These are phyloP conservation scores for Aspergillus sclerotialis DNA, from an alignment of 2,329 filamentous ascomycete genomes.

Conservation along the genomic window DNA sequence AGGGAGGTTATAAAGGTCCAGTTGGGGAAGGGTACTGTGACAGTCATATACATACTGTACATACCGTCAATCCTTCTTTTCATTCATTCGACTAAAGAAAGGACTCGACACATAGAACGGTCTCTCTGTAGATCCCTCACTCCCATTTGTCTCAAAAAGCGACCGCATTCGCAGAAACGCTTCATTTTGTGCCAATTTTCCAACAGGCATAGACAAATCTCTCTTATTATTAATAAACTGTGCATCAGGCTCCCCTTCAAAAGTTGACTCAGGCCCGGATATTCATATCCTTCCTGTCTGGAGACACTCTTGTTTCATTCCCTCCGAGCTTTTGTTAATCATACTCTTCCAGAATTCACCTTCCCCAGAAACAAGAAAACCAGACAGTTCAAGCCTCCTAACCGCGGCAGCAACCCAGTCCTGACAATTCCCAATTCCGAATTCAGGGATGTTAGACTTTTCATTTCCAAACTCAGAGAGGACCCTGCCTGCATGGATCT, in stretches of 20 bases:
- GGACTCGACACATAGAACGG: constrained; percentile 14
- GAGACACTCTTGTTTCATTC: constrained; percentile 9
- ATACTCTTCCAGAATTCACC: constrained; percentile 11
- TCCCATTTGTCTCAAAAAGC: constrained; percentile 3
- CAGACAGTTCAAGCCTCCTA: constrained; percentile 3
- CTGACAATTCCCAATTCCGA: constrained; percentile 10
- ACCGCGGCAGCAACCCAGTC: constrained; percentile 11
- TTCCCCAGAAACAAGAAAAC: constrained; percentile 6
- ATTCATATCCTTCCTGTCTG: constrained; percentile 7
- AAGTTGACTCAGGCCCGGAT: constrained; percentile 4
- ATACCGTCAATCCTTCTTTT: neutral
- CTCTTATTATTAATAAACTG: constrained; percentile 6
- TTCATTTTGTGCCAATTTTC: constrained; percentile 8
- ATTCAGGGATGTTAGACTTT: constrained; percentile 11
- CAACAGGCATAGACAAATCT: constrained; percentile 2
- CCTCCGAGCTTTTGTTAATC: constrained; percentile 10
- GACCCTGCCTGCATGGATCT: neutral
- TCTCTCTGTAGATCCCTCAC: constrained; percentile 1
- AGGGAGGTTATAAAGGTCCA: neutral
- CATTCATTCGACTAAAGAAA: constrained; percentile 7
- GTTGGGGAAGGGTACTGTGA: constrained; percentile 34
- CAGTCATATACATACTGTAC: too few relatives aligned
- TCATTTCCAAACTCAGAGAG: constrained; percentile 9
- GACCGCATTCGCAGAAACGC: constrained; percentile 8
- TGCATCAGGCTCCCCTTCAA: constrained; percentile 11